A percentile compares a stretch with the other conserved stretches of the same genome.
Evolutionary conservation across 257 asterid genomes (phyloP).

Genomic region (Primulina tabacum): DNA sequence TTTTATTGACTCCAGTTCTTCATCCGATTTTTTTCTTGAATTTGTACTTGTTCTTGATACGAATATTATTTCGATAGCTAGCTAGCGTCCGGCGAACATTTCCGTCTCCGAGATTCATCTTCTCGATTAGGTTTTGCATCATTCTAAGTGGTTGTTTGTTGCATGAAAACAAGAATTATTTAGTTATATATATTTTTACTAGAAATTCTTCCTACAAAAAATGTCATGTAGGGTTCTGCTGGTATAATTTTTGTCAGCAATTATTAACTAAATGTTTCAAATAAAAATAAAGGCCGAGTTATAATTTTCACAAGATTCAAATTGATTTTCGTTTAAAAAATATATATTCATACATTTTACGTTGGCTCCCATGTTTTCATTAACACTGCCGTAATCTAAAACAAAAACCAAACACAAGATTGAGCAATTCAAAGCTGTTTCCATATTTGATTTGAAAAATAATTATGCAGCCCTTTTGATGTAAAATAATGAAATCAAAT

Average conservation of each 20-base stretch:
- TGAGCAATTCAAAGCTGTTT: slow-evolving; percentile 15
- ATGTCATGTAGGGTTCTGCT: too few relatives aligned
- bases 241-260: too few relatives aligned
- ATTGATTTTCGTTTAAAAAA: background rate
- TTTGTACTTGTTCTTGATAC: background rate
- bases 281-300: too few relatives aligned
- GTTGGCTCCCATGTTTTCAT: background rate
- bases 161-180: too few relatives aligned
- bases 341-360: background rate
- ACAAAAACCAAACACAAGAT: slow-evolving; percentile 20
- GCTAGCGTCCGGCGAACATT: too few relatives aligned
- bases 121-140: background rate
- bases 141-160: too few relatives aligned
- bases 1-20: background rate
- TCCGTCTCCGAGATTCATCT: background rate
- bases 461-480: slow-evolving; percentile 15
- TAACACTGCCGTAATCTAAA: background rate
- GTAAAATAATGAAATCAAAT: slow-evolving; percentile 6
- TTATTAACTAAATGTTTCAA: too few relatives aligned
- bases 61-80: too few relatives aligned
- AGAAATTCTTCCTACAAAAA: too few relatives aligned
- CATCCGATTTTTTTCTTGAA: background rate
- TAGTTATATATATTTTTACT: too few relatives aligned
- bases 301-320: too few relatives aligned
- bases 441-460: background rate